Conservation (phyloP, 2,329 filamentous ascomycete species). For the Aspergillus novoparasiticus region DNA sequence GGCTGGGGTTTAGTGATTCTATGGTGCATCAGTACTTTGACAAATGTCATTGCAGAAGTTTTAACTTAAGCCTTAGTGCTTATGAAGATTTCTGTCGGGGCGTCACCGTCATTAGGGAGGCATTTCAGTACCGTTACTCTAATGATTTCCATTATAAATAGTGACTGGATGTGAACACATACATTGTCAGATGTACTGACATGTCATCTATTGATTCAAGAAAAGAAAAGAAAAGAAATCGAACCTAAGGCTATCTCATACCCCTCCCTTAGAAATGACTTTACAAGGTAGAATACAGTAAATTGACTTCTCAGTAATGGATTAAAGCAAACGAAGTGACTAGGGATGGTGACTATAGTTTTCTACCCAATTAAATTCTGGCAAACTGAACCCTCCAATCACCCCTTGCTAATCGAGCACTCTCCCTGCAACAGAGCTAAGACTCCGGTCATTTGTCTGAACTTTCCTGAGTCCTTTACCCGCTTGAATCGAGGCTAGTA, state of each 20-base stretch:
- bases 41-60: constrained; percentile 81
- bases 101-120: neutral
- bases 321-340: neutral
- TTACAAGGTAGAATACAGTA: neutral
- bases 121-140: neutral
- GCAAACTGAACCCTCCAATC: neutral
- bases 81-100: no score
- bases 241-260: neutral
- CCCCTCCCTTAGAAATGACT: neutral
- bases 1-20: constrained; percentile 78
- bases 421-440: constrained; percentile 70
- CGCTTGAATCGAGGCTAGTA: constrained; percentile 81
- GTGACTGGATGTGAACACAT: neutral
- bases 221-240: neutral
- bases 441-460: constrained; percentile 83
- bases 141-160: neutral
- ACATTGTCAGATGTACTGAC: neutral
- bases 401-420: constrained; percentile 53
- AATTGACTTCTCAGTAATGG: neutral
- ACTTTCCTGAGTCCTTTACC: constrained; percentile 84
- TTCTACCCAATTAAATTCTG: neutral
- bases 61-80: constrained; percentile 18
- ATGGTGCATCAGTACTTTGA: constrained; percentile 77
- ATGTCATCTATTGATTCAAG: neutral
- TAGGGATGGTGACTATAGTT: neutral